These are phyloP conservation scores for Athelia psychrophila DNA, from an alignment of 1,284 basidiomycete species.

Conservation along the genomic window DNA sequence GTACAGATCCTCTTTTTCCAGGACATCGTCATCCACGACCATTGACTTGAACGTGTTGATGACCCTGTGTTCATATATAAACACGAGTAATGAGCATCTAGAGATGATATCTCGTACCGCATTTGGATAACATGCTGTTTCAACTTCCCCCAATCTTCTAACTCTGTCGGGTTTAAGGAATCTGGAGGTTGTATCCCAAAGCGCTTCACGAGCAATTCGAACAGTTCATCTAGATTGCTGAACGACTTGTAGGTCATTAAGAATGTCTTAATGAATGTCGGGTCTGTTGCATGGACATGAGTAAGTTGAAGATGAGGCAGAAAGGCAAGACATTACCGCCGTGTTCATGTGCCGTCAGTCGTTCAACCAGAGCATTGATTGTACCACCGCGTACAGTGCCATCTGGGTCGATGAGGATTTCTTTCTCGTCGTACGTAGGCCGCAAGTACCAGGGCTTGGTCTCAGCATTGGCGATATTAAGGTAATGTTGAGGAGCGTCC, in stretches of 20 bases:
- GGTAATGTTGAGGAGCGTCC: constrained; percentile 52
- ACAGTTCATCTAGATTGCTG: constrained; percentile 81
- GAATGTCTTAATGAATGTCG: constrained; percentile 89
- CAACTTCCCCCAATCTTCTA: constrained; percentile 80
- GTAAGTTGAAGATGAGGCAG: background rate
- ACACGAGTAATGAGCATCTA: background rate
- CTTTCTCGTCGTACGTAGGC: constrained; percentile 74
- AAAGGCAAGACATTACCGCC: constrained; percentile 46
- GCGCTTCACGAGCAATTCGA: constrained; percentile 83
- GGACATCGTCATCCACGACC: constrained; percentile 75
- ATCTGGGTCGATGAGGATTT: constrained; percentile 85
- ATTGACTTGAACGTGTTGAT: constrained; percentile 83
- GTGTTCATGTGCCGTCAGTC: constrained; percentile 87
- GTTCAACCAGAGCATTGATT: constrained; percentile 81
- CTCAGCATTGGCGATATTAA: constrained; percentile 49
- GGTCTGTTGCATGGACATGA: constrained; percentile 53
- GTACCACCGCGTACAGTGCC: constrained; percentile 87
- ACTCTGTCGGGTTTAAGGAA: constrained; percentile 62
- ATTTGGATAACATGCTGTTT: constrained; percentile 91
- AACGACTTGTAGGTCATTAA: constrained; percentile 98
- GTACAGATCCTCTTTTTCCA: constrained; percentile 79
- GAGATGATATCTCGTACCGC: constrained; percentile 51
- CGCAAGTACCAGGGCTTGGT: constrained; percentile 84
- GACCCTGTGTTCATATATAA: constrained; percentile 47
- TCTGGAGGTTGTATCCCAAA: constrained; percentile 82